phyloP scores from a whole-genome alignment of 2,329 filamentous ascomycete genomes.

The Fusarium fracticaudum region DNA sequence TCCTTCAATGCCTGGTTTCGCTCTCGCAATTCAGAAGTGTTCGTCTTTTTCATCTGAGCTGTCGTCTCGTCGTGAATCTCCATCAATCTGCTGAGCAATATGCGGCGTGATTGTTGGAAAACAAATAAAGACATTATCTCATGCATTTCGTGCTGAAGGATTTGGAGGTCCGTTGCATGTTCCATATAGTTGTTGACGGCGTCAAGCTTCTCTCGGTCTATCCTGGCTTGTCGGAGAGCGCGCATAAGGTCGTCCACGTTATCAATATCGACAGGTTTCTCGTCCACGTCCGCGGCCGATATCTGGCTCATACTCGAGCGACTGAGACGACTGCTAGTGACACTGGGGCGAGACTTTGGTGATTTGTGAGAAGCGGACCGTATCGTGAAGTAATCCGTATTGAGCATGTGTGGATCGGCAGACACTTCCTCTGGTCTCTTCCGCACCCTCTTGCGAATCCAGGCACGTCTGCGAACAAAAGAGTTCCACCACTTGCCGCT shows the following conservation, averaged over 20 bases:
- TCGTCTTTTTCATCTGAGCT: slow-evolving; percentile 51
- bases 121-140: slow-evolving; percentile 88
- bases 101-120: slow-evolving; percentile 86
- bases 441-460: slow-evolving; percentile 84
- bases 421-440: slow-evolving; percentile 56
- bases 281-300: slow-evolving; percentile 56
- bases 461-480: slow-evolving; percentile 89
- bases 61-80: slow-evolving; percentile 61
- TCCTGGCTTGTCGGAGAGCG: slow-evolving; percentile 73
- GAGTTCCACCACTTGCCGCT: slow-evolving; percentile 92
- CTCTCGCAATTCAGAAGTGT: slow-evolving; percentile 45
- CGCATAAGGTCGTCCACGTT: slow-evolving; percentile 76
- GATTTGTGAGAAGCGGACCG: slow-evolving; percentile 60
- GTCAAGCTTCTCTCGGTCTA: slow-evolving; percentile 93
- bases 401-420: slow-evolving; percentile 72
- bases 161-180: slow-evolving; percentile 78
- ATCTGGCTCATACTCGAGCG: slow-evolving; percentile 51
- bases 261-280: slow-evolving; percentile 66
- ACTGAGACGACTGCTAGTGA: slow-evolving; percentile 48
- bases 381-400: slow-evolving; percentile 82
- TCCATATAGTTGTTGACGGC: slow-evolving; percentile 84
- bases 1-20: slow-evolving; percentile 75
- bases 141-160: slow-evolving; percentile 80
- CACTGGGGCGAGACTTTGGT: slow-evolving; percentile 46
- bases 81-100: slow-evolving; percentile 77